Evolutionary conservation across 768 basidiomycete species (phyloP), one percentile per base, ranked within the genome.

Genomic region (Termitomyces sp.): DNA sequence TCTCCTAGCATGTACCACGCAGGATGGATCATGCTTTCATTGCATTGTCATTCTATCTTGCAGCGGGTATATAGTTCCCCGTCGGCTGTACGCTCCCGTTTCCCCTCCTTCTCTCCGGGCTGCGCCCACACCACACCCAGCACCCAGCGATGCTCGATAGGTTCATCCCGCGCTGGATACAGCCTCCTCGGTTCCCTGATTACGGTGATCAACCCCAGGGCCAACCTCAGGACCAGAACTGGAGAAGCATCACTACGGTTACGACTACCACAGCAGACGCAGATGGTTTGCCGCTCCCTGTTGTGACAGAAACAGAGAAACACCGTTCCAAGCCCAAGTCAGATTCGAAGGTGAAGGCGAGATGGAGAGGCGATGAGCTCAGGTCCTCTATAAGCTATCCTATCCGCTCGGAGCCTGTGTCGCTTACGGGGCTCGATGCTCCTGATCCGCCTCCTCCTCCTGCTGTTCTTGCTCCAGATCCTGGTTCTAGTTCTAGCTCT

Each of bases 321-420:
- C 43, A 60, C 12, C 48, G 16, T 26, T 47, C 30, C 3, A 18
- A 32, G 26, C 12, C 7, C 4, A 43, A 33, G 6, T 32, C 22
- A 4, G n/a, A 24, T 7, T 52, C 37, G 16, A 52, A 43, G 24
- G 4, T 32, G 18, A 56, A 65, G 30, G 57, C 58, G 37, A 62
- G 52, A 48, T 64, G 61, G 63, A 64, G 53, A 55, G 65, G 49
- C 47, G 59, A 43, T 33, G 55, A 60, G 24, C 56, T 65, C 50
- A 64, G 66, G 5, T 61, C 64, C n/a, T 61, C 61, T 44, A 75
- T 76, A 53, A 76, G 75, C 55, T 53, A 69, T 36, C 74, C 75
- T 36, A 74, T 76, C 47, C 72, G 70, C 3, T 66, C 68, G 5
- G 64, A 70, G 1, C 64, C 73, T 5, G 68, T 65, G 53, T 71